Base-by-base conservation (phyloP, 371 early-diverging fungal species). In the Saksenaea oblongispora region DNA sequence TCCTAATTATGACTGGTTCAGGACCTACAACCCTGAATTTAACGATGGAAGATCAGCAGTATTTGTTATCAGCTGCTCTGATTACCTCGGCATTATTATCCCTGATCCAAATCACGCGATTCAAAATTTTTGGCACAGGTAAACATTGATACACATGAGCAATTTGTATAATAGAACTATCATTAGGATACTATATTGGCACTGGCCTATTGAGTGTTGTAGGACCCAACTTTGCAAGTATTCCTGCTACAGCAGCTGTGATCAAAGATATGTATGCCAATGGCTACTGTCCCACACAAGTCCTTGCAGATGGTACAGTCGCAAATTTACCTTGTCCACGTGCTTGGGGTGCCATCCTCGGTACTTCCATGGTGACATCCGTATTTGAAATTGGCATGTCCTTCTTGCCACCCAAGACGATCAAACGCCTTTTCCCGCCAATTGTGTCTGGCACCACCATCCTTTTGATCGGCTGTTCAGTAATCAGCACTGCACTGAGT, bases 381-480 rank as follows among this genome's bases (percentile, higher is more conserved):
- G 59, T 84, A 17, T 75, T 86, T 69, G 84, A 82, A 31, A 84
- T 87, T 37, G 59, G 70, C 2, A 74, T 87, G 56, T 80, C 83
- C 18, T 84, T 87, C 61, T 55, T 85, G 24, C 87, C 87, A 36
- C 85, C 84, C n/a, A 73, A 78, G 47, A 75, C 74, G 0, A 69
- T 87, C 37, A 78, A 80, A 62, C 79, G 73, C 24, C 59, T 87
- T 18, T 87, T 87, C 56, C 87, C 87, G 8, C 85, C 85, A 8
- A 80, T 87, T 39, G 86, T 87, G 1, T 83, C 84, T 10, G 87
- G 87, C 60, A 72, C 76, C 10, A 84, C 86, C 1, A 80, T 87
- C 28, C 72, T 86, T 17, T 66, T 87, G 68, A 87, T 87, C 42
- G 87, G 87, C 5, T 82, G 82, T 26, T 76, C 81, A 1, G 73